Evolutionary conservation across 2,329 filamentous ascomycete genomes (phyloP), one percentile per base, ranked within the genome.

Genomic region (Pseudogymnoascus verrucosus): DNA sequence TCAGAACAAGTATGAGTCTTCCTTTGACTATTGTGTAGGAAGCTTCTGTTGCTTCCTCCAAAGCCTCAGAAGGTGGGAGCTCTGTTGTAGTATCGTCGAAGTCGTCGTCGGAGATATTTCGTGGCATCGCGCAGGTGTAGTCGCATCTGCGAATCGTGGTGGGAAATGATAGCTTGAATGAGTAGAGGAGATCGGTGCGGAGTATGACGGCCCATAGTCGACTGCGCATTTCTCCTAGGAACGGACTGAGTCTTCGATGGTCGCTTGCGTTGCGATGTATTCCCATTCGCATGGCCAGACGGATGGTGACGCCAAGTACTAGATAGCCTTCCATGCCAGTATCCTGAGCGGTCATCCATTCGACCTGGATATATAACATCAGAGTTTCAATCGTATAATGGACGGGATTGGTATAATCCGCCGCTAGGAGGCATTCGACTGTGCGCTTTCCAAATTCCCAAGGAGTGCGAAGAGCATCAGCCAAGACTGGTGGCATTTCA

Each of bases 301-400:
- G 61, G 31, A 60, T 59, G 4, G 63, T 26, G 10, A 62, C 21
- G 4, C 64, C 64, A 39, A 66, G 62, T 23, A 66, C 31, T 4
- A 65, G 8, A 21, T 47, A 62, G 10, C 47, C 60, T 23, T 66
- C 65, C 44, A 66, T 63, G 2, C 31, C 51, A 21, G 16, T 34
- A 64, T 67, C 62, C 34, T 36, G 65, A 3, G 62, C 39, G 1
- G 36, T 64, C 19, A 67, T 61, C 64, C 65, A 64, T 59, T 67
- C 64, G n/a, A 60, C 42, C 51, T 65, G 31, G 12, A 64, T 40
- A 26, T 65, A 64, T 7, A 65, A 34, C 11, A 67, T 59, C 7
- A 67, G 21, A 10, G 62, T 62, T 28, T 65, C 64, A 26, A 67
- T 44, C 4, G 65, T 67, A 23, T 67, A 63, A 11, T 31, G 23